Base-by-base conservation (phyloP, 352 stramenopile genomes). In the Phytophthora sansomeana region DNA sequence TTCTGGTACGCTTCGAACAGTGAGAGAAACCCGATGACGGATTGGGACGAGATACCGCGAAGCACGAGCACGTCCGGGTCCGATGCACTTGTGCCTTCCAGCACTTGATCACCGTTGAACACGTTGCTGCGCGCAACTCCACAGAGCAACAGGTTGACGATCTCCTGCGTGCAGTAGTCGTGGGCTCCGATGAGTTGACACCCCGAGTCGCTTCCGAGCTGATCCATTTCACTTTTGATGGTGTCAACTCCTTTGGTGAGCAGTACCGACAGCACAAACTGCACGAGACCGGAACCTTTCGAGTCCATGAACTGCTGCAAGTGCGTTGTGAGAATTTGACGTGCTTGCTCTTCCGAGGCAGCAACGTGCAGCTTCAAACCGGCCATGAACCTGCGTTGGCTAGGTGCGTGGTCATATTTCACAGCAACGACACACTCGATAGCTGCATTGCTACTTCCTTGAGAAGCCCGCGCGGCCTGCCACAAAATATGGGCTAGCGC, bases 141-240 rank as follows among this genome's bases (percentile, higher is more conserved):
- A 21, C 90, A 90, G 6, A 99, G 72, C n/a, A 99, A 69, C 36
- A 99, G 67, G 78, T 99, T 99, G 7, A 99, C 97, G 24, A 99
- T 81, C 69, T 99, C 97, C 59, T 99, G 95, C 0, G 87, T 95
- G 54, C 90, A 96, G 46, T 97, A 97, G 58, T 96, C 88, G 59
- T 97, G 90, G 0, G 68, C 72, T 11, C 91, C 91, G 36, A 97
- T 93, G 39, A 97, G 74, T 57, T 87, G 81, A 3, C 78, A 74
- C 21, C 71, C 75, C 6, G 65, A 56, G 21, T 81, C 75, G 41
- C 80, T 78, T 35, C 80, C 85, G 16, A 85, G 55, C 5, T 82
- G 61, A 52, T 98, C 95, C 85, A 98, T 97, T 60, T 98, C 94
- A 38, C 53, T 61, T 35, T 78, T 72, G 39, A 95, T 89, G 8